These are phyloP conservation scores for Globisporangium okanoganense DNA, from an alignment of 352 stramenopile genomes.

Conservation along the genomic window DNA sequence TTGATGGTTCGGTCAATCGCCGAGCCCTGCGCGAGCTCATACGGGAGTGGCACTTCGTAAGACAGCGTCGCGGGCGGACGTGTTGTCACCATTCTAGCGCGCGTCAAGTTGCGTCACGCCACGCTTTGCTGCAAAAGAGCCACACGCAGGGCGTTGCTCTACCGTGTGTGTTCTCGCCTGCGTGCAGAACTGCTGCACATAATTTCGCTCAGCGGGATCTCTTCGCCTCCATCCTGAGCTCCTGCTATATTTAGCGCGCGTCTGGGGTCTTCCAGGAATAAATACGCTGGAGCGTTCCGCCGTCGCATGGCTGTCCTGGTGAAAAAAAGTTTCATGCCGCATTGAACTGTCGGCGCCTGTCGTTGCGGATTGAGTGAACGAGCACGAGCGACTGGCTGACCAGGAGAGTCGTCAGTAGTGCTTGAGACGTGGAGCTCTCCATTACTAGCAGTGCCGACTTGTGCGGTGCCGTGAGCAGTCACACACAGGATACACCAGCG, in stretches of 20 bases:
- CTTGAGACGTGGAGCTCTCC: not conserved
- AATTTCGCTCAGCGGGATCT: not conserved
- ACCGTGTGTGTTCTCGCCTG: not conserved
- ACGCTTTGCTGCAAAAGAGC: not conserved
- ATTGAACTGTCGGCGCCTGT: too few relatives aligned
- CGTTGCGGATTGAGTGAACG: not conserved
- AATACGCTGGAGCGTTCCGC: not conserved
- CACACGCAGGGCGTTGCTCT: not conserved
- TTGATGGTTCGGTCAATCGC: constrained; percentile 44
- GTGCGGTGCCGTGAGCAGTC: not conserved
- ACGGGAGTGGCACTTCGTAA: constrained; percentile 48
- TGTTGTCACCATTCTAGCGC: not conserved
- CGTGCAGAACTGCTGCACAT: not conserved
- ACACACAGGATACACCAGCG: not conserved
- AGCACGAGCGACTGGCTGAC: not conserved
- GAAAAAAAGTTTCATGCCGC: not conserved
- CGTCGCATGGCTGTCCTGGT: not conserved
- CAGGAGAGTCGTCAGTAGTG: not conserved
- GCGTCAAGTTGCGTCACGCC: not conserved
- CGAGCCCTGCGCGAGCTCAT: constrained; percentile 47
- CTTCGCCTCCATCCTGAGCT: not conserved
- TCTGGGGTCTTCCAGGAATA: not conserved
- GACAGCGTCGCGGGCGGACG: constrained; percentile 11
- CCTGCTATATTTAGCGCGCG: not conserved
- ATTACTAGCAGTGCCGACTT: not conserved